phyloP scores from a whole-genome alignment of 2,329 filamentous ascomycete genomes.

The Diaporthe amygdali region DNA sequence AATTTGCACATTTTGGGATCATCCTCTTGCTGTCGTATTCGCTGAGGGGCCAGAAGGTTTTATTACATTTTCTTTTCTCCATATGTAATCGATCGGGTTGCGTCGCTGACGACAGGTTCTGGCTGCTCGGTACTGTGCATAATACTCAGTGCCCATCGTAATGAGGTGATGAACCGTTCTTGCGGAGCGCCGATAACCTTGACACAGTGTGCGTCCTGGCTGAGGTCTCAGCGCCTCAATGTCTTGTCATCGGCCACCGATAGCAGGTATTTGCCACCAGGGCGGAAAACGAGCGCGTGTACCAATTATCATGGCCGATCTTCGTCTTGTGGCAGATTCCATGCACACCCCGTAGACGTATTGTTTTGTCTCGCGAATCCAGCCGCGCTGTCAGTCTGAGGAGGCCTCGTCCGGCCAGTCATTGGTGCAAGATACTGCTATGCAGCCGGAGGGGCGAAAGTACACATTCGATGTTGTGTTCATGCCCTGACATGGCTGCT shows the following conservation, averaged over 20 bases:
- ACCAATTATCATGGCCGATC: slow-evolving; percentile 93
- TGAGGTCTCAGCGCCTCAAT: slow-evolving; percentile 89
- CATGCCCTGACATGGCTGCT: slow-evolving; percentile 81
- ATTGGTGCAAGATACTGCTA: slow-evolving; percentile 80
- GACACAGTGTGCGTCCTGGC: slow-evolving; percentile 88
- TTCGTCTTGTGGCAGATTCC: slow-evolving; percentile 86
- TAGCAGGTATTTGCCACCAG: slow-evolving; percentile 87
- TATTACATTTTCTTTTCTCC: slow-evolving; percentile 47
- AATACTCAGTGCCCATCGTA: slow-evolving; percentile 84
- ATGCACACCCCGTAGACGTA: slow-evolving; percentile 85
- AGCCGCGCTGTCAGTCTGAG: slow-evolving; percentile 73
- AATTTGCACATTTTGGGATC: slow-evolving; percentile 65
- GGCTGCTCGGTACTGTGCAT: slow-evolving; percentile 52
- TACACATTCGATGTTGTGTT: slow-evolving; percentile 87
- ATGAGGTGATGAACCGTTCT: slow-evolving; percentile 82
- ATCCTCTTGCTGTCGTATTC: no score
- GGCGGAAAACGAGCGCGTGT: slow-evolving; percentile 83
- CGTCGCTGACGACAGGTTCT: slow-evolving; percentile 49
- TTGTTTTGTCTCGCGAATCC: slow-evolving; percentile 93
- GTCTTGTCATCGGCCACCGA: slow-evolving; percentile 91
- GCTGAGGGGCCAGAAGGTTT: no score
- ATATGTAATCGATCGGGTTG: slow-evolving; percentile 20
- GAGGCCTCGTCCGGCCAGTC: slow-evolving; percentile 83
- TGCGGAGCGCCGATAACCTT: slow-evolving; percentile 80
- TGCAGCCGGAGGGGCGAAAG: slow-evolving; percentile 79